These are phyloP conservation scores for Plantago lanceolata DNA, from an alignment of 305 asterid genomes.

Conservation along the genomic window DNA sequence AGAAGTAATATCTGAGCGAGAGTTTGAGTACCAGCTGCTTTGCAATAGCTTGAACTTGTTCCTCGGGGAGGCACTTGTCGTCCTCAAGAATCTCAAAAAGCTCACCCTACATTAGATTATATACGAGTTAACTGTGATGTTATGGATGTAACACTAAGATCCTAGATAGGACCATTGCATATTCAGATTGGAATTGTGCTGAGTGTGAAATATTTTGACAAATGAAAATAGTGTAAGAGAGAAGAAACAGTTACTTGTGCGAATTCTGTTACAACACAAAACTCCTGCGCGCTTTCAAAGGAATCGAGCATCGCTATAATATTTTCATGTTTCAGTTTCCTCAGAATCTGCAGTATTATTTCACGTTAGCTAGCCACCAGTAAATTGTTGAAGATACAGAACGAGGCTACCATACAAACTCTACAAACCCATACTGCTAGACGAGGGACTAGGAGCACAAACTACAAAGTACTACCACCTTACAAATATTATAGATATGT, in stretches of 20 bases:
- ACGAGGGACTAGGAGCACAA: too few relatives aligned
- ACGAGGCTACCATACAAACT: too few relatives aligned
- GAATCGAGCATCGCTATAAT: slow-evolving; percentile 95
- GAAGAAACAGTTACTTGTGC: slow-evolving; percentile 59
- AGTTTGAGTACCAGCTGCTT: slow-evolving; percentile 71
- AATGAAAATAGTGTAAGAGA: slow-evolving; percentile 20
- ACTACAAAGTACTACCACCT: too few relatives aligned
- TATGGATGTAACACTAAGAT: too few relatives aligned
- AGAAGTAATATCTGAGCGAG: slow-evolving; percentile 18
- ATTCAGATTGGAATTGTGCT: too few relatives aligned
- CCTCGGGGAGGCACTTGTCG: slow-evolving; percentile 97
- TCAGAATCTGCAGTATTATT: slow-evolving; percentile 57
- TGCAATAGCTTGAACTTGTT: slow-evolving; percentile 98
- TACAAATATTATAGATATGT: too few relatives aligned
- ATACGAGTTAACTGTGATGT: neutral
- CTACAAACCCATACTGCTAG: too few relatives aligned
- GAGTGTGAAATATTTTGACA: slow-evolving; percentile 15
- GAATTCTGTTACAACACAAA: slow-evolving; percentile 95
- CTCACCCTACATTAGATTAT: slow-evolving; percentile 59
- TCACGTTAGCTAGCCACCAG: too few relatives aligned
- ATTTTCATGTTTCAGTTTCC: slow-evolving; percentile 92
- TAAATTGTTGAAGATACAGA: too few relatives aligned
- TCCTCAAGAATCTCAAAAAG: slow-evolving; percentile 97
- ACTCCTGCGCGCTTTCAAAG: slow-evolving; percentile 93
- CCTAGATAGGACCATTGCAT: too few relatives aligned